Evolutionary conservation across 2,329 filamentous ascomycete genomes (phyloP), one percentile per base, ranked within the genome.

Genomic region (Diaporthe sp.): DNA sequence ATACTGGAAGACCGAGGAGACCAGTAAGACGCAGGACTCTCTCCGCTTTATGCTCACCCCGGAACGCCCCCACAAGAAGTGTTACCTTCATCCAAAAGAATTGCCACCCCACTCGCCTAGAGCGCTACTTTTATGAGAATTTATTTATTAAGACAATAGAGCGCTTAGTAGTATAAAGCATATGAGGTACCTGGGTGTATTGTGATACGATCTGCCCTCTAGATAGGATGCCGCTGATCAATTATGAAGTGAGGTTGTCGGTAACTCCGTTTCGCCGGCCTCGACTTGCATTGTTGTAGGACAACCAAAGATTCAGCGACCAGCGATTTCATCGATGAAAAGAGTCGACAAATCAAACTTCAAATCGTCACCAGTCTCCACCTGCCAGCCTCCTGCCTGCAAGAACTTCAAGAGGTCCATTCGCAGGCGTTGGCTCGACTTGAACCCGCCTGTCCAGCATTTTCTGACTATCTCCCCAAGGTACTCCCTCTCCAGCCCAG

Each of bases 1-100:
- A 42, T 42, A 55, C 34, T n/a, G 25, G 1, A 42, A 70, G 49
- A 53, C 65, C 65, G 65, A 70, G 65, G 46, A 70, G 65, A 70
- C 65, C 65, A 70, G 65, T 70, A 42, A 70, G 15, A 70, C 4
- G 5, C 31, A 68, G 31, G 19, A 22, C 34, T 55, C 34, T 55
- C 34, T 70, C 65, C 65, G 49, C 46, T 42, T 53, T 39, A 9
- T 42, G 65, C 25, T 49, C 25, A 31, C 25, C 28, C 25, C 10
- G 12, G 62, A 19, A 34, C 28, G 61, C 61, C 42, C 39, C 61
- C 61, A 49, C 61, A 31, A 15, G 9, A 65, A 46, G 42, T 15
- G 61, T 17, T 34, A 65, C 61, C 42, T 44, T 15, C 13, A 39
- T n/a, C 10, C 25, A 31, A 34, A 13, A 34, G 17, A 34, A 65